Evolutionary conservation across 768 basidiomycete species (phyloP).

Genomic region (Coprinopsis cinerea): DNA sequence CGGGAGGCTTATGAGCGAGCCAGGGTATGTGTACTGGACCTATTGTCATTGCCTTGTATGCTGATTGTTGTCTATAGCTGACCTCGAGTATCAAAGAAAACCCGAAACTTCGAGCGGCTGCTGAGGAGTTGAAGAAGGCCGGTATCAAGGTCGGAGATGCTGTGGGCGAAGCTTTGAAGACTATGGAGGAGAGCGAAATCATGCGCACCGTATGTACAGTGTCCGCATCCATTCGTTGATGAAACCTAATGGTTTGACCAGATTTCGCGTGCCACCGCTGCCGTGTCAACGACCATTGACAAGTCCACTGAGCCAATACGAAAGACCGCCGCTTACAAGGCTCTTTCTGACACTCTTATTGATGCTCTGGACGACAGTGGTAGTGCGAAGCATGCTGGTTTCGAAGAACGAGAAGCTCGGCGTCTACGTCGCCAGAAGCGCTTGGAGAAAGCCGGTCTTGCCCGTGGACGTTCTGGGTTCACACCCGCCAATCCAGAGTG

Average conservation of each 20-base stretch:
- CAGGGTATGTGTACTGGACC: constrained; percentile 52
- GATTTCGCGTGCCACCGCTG: constrained; percentile 83
- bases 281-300: constrained; percentile 80
- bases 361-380: constrained; percentile 94
- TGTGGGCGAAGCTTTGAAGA: constrained; percentile 83
- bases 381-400: constrained; percentile 90
- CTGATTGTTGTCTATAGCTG: constrained; percentile 44
- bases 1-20: constrained; percentile 91
- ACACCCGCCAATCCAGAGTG: constrained; percentile 73
- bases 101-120: constrained; percentile 84
- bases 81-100: constrained; percentile 96
- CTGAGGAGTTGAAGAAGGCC: constrained; percentile 83
- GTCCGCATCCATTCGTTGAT: neutral
- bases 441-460: constrained; percentile 79
- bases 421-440: constrained; percentile 74
- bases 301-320: constrained; percentile 95
- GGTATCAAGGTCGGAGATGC: constrained; percentile 94
- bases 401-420: constrained; percentile 90
- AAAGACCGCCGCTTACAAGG: constrained; percentile 92
- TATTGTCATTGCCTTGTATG: constrained; percentile 6
- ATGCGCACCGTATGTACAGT: constrained; percentile 67
- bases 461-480: constrained; percentile 46
- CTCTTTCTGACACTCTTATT: constrained; percentile 78
- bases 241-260: constrained; percentile 22
- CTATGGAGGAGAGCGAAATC: constrained; percentile 92